Percentiles rank a stretch among this genome's conserved stretches.
Conservation (phyloP, 139 green algal genomes). For the Coccomyxa sp. region DNA sequence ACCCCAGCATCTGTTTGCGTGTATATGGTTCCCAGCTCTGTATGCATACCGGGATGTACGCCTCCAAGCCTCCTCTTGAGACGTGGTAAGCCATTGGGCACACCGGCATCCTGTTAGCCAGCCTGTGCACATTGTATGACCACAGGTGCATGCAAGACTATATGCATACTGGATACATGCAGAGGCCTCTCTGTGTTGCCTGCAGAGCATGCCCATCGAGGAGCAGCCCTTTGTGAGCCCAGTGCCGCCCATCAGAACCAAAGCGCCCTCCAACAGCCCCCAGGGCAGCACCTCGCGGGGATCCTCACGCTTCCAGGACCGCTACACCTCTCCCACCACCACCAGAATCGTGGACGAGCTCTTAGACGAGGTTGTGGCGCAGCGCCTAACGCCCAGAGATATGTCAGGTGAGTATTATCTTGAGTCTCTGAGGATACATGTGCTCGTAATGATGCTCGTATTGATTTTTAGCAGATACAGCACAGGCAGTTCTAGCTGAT, state of each 20-base stretch:
- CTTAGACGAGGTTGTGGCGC: not conserved
- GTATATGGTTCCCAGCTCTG: too few species aligned
- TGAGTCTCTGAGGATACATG: not conserved
- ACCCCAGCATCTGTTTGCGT: too few species aligned
- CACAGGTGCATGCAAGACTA: too few species aligned
- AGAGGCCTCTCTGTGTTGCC: too few species aligned
- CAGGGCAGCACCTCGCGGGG: not conserved
- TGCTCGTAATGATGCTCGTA: not conserved
- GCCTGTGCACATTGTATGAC: too few species aligned
- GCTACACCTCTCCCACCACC: not conserved
- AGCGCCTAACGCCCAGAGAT: not conserved
- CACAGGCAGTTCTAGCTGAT: not conserved
- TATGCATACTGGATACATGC: too few species aligned
- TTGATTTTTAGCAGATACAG: not conserved
- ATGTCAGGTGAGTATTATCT: not conserved
- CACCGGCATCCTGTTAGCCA: too few species aligned
- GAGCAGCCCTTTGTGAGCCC: too few species aligned
- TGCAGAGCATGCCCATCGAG: too few species aligned
- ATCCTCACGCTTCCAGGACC: not conserved
- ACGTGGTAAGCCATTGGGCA: too few species aligned
- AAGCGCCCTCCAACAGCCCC: not conserved
- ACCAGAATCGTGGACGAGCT: conserved; percentile 2
- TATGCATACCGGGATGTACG: too few species aligned
- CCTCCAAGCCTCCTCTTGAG: too few species aligned
- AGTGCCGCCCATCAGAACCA: not conserved